A percentile compares a stretch with the other conserved stretches of the same genome.
These are phyloP conservation scores for Cercospora berteroae DNA, from an alignment of 2,329 filamentous ascomycete genomes.

Conservation along the genomic window DNA sequence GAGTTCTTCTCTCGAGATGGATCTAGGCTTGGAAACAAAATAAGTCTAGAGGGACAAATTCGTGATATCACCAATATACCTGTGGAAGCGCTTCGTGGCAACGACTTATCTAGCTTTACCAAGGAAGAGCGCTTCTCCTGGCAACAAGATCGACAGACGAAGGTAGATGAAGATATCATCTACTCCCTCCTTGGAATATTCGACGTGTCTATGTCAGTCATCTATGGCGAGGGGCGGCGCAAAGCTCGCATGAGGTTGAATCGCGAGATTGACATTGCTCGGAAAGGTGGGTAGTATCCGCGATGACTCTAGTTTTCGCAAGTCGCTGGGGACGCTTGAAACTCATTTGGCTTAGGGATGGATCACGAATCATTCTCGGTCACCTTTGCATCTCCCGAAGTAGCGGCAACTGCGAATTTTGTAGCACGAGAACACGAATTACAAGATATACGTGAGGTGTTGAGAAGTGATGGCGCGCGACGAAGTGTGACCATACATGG, in stretches of 20 bases:
- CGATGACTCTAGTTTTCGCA: no score
- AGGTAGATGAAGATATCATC: background rate
- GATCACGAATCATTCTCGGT: background rate
- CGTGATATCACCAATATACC: background rate
- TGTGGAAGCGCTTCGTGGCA: background rate
- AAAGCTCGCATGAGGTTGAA: background rate
- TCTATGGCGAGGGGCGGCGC: background rate
- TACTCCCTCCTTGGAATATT: background rate
- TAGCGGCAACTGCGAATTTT: background rate
- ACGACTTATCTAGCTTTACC: background rate
- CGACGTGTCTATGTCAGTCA: background rate
- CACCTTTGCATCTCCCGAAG: background rate
- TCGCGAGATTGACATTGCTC: background rate
- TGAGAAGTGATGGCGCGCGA: background rate
- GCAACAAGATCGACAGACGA: background rate
- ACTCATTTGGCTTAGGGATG: background rate
- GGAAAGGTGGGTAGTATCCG: background rate
- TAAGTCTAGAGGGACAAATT: background rate
- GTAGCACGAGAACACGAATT: background rate
- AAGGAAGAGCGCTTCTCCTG: background rate
- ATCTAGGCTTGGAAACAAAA: background rate
- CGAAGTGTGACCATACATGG: conserved; percentile 29
- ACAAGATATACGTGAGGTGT: background rate
- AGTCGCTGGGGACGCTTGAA: no score
- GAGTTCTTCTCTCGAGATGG: background rate